Evolutionary conservation across 257 asterid genomes (phyloP).

Genomic region (Nicotiana paniculata): DNA sequence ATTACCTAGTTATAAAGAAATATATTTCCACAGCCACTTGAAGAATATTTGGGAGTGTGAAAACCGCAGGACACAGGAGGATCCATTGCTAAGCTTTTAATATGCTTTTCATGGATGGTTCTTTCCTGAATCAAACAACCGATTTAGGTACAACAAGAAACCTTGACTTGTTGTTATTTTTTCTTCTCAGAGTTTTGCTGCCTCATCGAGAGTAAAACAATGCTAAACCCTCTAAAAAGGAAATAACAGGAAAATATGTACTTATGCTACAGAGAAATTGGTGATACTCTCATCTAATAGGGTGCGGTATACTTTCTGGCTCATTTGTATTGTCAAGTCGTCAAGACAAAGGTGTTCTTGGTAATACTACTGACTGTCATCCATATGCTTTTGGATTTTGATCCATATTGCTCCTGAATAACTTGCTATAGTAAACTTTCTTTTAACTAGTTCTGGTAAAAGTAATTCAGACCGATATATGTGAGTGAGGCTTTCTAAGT

Average conservation of each 20-base stretch:
- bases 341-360: background rate
- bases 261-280: slow-evolving; percentile 4
- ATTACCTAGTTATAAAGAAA: background rate
- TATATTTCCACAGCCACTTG: background rate
- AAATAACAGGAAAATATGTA: background rate
- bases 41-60: background rate
- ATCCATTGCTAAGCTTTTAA: background rate
- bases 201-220: background rate
- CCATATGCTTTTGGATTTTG: background rate
- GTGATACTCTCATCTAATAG: background rate
- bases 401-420: background rate
- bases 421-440: background rate
- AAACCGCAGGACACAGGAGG: background rate
- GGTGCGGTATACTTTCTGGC: background rate
- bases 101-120: background rate
- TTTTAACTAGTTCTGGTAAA: background rate
- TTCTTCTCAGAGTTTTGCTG: slow-evolving; percentile 2
- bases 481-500: background rate
- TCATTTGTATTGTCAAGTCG: background rate
- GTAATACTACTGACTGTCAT: background rate
- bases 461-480: background rate
- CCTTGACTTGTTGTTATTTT: background rate
- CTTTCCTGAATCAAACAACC: background rate
- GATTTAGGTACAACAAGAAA: background rate
- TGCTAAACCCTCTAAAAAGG: background rate